phyloP scores from a whole-genome alignment of 768 basidiomycete genomes.

The Gautieria morchelliformis region DNA sequence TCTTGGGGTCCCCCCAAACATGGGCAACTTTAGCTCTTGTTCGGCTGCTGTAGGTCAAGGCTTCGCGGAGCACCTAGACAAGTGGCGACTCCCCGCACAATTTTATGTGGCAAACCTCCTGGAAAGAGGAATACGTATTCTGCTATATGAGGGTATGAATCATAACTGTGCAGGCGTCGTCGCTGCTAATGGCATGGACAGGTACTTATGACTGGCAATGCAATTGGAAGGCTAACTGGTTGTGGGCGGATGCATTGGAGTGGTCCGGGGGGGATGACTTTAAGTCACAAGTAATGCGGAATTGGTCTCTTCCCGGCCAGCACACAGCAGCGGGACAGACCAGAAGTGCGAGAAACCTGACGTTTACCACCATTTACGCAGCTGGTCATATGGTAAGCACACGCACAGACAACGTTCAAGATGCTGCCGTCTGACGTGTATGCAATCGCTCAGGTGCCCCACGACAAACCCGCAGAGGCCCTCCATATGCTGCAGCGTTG shows the following conservation, averaged over 20 bases:
- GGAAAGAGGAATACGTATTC: conserved; percentile 63
- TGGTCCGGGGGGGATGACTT: conserved; percentile 59
- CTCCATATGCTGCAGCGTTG: conserved; percentile 56
- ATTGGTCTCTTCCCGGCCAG: conserved; percentile 48
- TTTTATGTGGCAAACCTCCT: conserved; percentile 61
- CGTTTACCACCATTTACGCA: conserved; percentile 52
- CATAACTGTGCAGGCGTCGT: background rate
- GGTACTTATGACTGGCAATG: conserved; percentile 68
- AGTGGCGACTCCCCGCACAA: conserved; percentile 45
- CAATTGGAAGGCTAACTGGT: conserved; percentile 68
- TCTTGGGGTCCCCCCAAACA: conserved; percentile 37
- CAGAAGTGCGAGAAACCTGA: conserved; percentile 46
- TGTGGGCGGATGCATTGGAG: conserved; percentile 64
- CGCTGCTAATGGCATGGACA: background rate
- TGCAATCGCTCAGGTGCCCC: conserved; percentile 12
- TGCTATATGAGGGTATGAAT: conserved; percentile 54
- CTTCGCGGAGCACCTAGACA: conserved; percentile 55
- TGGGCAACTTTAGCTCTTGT: conserved; percentile 48
- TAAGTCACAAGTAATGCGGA: conserved; percentile 29
- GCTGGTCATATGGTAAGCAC: conserved; percentile 66
- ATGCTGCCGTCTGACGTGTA: background rate
- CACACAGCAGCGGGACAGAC: conserved; percentile 40
- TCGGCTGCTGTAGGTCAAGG: conserved; percentile 35
- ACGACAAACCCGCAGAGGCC: conserved; percentile 59
- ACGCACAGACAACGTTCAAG: too few species aligned